phyloP scores from a whole-genome alignment of 78 protist species.

The Dictyostelium brefeldianum region DNA sequence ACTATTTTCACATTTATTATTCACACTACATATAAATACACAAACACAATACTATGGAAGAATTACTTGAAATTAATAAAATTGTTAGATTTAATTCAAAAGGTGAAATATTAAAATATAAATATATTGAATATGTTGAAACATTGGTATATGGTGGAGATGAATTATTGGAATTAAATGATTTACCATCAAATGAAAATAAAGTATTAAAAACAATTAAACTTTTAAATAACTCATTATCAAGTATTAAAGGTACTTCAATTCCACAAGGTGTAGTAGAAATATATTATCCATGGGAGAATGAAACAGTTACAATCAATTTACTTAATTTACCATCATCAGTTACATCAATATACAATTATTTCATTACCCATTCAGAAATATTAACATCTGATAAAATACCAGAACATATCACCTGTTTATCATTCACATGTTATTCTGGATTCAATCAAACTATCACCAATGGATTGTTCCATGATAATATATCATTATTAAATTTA shows the following conservation, averaged over 20 bases:
- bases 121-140: not conserved
- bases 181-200: not conserved
- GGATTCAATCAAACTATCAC: not conserved
- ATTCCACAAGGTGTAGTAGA: not conserved
- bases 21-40: no score
- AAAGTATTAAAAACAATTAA: not conserved
- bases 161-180: not conserved
- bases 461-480: not conserved
- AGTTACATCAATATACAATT: not conserved
- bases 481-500: not conserved
- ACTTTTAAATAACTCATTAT: not conserved
- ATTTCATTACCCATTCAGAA: not conserved
- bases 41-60: not conserved
- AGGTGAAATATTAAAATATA: not conserved
- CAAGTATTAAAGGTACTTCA: not conserved
- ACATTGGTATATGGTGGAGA: not conserved
- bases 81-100: not conserved
- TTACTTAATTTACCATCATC: not conserved
- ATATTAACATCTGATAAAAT: not conserved
- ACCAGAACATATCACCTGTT: not conserved
- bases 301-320: not conserved
- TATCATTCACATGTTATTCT: slow-evolving; percentile 2
- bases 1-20: no score
- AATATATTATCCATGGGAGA: not conserved
- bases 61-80: not conserved